These are phyloP conservation scores for Cutaneotrichosporon cyanovorans DNA, from an alignment of 1,284 basidiomycete genomes.

Conservation along the genomic window DNA sequence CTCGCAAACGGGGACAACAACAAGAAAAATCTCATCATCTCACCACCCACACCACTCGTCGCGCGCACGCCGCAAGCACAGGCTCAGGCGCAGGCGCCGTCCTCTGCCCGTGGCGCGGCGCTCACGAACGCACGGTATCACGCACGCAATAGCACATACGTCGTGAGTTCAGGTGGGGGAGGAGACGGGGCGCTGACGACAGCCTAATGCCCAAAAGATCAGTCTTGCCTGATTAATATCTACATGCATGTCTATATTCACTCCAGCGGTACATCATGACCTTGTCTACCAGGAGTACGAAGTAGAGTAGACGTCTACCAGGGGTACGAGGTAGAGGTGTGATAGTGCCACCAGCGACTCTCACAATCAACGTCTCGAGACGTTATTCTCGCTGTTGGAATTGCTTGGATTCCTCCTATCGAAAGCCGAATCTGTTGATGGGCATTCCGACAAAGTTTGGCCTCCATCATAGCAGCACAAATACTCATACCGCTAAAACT, in stretches of 20 bases:
- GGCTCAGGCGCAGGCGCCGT: slow-evolving; percentile 7
- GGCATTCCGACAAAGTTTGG: too few species aligned
- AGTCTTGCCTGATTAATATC: slow-evolving; percentile 11
- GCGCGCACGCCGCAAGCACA: slow-evolving; percentile 20
- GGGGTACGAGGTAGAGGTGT: too few species aligned
- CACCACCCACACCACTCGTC: slow-evolving; percentile 41
- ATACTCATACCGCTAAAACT: too few species aligned
- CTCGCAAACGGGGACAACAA: slow-evolving; percentile 1
- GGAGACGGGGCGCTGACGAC: background rate
- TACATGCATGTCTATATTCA: background rate
- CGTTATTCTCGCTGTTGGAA: too few species aligned
- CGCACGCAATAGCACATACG: slow-evolving; percentile 18
- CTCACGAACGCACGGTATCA: slow-evolving; percentile 16
- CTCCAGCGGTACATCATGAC: too few species aligned
- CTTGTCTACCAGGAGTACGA: too few species aligned
- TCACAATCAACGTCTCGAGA: too few species aligned
- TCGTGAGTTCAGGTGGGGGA: slow-evolving; percentile 10
- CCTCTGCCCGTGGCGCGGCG: slow-evolving; percentile 19
- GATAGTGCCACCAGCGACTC: too few species aligned
- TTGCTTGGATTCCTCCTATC: too few species aligned
- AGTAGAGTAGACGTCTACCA: too few species aligned
- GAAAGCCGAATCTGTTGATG: too few species aligned
- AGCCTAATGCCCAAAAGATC: slow-evolving; percentile 20
- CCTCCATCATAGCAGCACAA: too few species aligned
- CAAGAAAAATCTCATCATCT: slow-evolving; percentile 28